phyloP scores from a whole-genome alignment of 805 yeast species.

The Metschnikowia sp. region DNA sequence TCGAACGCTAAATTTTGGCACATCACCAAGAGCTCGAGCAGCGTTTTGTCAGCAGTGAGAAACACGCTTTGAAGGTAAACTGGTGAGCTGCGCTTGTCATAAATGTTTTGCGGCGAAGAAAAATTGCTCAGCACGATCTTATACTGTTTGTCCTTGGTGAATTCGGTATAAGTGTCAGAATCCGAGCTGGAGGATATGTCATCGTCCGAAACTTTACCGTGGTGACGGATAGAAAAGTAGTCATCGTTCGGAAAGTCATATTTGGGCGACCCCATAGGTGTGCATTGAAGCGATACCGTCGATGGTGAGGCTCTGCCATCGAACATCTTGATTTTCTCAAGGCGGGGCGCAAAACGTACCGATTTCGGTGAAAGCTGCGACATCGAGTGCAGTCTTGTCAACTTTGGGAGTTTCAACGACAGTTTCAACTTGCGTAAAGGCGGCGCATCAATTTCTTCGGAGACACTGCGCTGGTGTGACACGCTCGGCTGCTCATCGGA shows the following conservation, averaged over 20 bases:
- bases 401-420: conserved; percentile 22
- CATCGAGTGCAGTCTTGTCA: conserved; percentile 24
- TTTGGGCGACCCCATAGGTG: conserved; percentile 43
- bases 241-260: conserved; percentile 15
- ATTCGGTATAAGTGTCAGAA: conserved; percentile 14
- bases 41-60: conserved; percentile 23
- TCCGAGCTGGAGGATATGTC: conserved; percentile 18
- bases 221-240: conserved; percentile 25
- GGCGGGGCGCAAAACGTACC: conserved; percentile 60
- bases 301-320: conserved; percentile 59
- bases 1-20: conserved; percentile 37
- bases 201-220: conserved; percentile 22
- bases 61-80: conserved; percentile 38
- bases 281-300: conserved; percentile 56
- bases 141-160: conserved; percentile 18
- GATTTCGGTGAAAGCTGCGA: conserved; percentile 40
- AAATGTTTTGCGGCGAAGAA: conserved; percentile 16
- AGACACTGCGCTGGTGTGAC: neutral
- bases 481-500: neutral
- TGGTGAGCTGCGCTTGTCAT: conserved; percentile 14
- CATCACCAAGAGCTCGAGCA: conserved; percentile 26
- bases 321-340: conserved; percentile 63
- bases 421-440: conserved; percentile 21
- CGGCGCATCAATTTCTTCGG: conserved; percentile 3
- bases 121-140: conserved; percentile 13